A percentile compares a stretch with the other conserved stretches of the same genome.
These are phyloP conservation scores for Hypocrella siamensis DNA, from an alignment of 2,329 filamentous ascomycete genomes.

Conservation along the genomic window DNA sequence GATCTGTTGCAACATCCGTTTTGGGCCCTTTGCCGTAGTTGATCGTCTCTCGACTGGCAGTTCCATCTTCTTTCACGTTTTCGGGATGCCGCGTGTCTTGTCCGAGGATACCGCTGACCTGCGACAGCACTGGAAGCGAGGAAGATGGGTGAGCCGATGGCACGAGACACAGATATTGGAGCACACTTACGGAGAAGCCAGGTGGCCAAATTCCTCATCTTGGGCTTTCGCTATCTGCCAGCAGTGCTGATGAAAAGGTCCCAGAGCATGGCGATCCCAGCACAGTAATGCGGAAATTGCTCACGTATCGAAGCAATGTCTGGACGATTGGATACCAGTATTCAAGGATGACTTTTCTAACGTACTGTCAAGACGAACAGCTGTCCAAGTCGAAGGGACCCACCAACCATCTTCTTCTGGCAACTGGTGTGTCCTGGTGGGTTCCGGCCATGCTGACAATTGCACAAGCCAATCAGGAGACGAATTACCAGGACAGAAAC, in stretches of 20 bases:
- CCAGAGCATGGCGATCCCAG: constrained; percentile 15
- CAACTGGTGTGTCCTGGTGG: no score
- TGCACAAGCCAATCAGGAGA: no score
- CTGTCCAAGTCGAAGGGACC: no score
- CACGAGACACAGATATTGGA: constrained; percentile 1
- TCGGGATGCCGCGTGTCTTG: constrained; percentile 23
- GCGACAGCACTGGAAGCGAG: constrained; percentile 26
- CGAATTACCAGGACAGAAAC: no score
- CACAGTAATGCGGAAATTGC: no score
- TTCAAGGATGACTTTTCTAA: no score
- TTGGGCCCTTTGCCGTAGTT: constrained; percentile 16
- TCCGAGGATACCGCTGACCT: constrained; percentile 21
- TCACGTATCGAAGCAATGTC: no score
- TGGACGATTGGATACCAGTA: no score
- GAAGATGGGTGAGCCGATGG: constrained; percentile 9
- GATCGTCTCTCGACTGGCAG: constrained; percentile 12
- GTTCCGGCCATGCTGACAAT: no score
- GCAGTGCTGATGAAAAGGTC: constrained; percentile 7
- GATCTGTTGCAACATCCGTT: constrained; percentile 14
- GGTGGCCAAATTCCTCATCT: constrained; percentile 23
- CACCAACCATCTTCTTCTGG: no score
- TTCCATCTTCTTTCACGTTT: constrained; percentile 14
- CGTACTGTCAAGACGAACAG: no score
- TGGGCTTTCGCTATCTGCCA: constrained; percentile 20
- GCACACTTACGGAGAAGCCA: constrained; percentile 25